Conservation (phyloP, 2,329 filamentous ascomycete species). For the Hypoxylon sp. region DNA sequence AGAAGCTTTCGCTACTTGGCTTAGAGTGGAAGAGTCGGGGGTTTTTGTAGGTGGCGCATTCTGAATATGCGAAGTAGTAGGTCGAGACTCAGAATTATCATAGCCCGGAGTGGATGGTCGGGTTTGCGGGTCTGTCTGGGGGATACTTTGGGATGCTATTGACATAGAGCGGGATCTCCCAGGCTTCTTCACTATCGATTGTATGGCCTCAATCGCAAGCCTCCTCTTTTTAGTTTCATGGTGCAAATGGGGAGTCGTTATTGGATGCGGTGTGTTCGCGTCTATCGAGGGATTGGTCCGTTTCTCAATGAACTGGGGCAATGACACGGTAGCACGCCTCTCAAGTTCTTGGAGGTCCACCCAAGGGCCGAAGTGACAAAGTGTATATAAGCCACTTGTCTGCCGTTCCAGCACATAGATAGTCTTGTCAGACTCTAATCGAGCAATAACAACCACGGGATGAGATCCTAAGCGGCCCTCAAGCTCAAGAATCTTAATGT, state of each 20-base stretch:
- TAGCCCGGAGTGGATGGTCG: slow-evolving; percentile 35
- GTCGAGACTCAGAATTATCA: slow-evolving; percentile 34
- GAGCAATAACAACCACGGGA: slow-evolving; percentile 73
- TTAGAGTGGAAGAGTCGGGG: slow-evolving; percentile 14
- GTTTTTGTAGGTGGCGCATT: slow-evolving; percentile 10
- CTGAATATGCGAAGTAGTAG: slow-evolving; percentile 5
- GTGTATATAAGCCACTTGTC: slow-evolving; percentile 71
- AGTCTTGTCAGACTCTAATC: slow-evolving; percentile 68
- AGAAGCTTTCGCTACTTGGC: slow-evolving; percentile 30
- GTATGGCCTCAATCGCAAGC: slow-evolving; percentile 74
- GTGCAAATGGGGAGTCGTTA: slow-evolving; percentile 64
- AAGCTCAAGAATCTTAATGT: slow-evolving; percentile 74
- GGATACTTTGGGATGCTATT: slow-evolving; percentile 43
- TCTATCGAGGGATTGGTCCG: slow-evolving; percentile 51
- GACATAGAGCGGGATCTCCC: slow-evolving; percentile 62
- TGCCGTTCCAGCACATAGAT: slow-evolving; percentile 78
- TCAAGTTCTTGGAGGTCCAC: slow-evolving; percentile 71
- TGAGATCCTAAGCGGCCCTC: slow-evolving; percentile 71
- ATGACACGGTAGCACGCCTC: slow-evolving; percentile 65
- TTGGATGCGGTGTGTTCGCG: slow-evolving; percentile 39
- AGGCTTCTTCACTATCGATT: slow-evolving; percentile 71
- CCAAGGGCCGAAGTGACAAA: slow-evolving; percentile 79
- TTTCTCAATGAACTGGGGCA: slow-evolving; percentile 53
- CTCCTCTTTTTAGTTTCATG: slow-evolving; percentile 69
- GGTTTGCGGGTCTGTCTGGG: slow-evolving; percentile 3